Evolutionary conservation across 169 alveolate genomes (phyloP).

Genomic region (Plasmodium yoelii): DNA sequence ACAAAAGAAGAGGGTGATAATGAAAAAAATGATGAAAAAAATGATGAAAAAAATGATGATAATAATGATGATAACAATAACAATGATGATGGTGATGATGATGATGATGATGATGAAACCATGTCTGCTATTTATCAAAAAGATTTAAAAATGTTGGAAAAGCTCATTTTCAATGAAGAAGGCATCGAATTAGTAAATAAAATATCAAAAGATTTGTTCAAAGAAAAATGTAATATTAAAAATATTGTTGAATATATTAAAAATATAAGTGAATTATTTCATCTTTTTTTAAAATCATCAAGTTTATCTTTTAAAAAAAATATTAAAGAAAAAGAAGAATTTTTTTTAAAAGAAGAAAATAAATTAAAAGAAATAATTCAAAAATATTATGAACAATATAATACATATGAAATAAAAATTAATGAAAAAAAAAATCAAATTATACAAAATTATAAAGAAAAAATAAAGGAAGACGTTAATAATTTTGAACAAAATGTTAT

Average conservation of each 20-base stretch:
- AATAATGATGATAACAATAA: too few species aligned
- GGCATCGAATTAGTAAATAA: not conserved
- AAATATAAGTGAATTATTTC: conserved; percentile 17
- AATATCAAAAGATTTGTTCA: not conserved
- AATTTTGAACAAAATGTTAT: conserved; percentile 13
- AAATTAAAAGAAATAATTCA: not conserved
- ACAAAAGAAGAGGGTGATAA: not conserved
- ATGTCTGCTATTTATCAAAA: not conserved
- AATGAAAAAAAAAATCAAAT: conserved; percentile 3
- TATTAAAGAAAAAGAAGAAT: conserved; percentile 1
- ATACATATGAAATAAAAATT: conserved; percentile 2
- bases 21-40: too few species aligned
- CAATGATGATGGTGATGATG: too few species aligned
- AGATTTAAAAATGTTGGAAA: not conserved
- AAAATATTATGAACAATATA: conserved; percentile 20
- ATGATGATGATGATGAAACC: too few species aligned
- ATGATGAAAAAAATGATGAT: too few species aligned
- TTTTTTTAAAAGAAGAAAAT: not conserved
- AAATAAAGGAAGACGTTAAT: conserved; percentile 20
- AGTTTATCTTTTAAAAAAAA: conserved; percentile 13
- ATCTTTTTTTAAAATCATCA: conserved; percentile 3
- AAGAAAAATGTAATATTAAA: not conserved
- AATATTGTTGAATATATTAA: conserved; percentile 11
- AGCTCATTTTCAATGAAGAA: conserved; percentile 4
- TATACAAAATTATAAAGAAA: conserved; percentile 4